Evolutionary conservation across 331 rosid species (phyloP), one percentile per base, ranked within the genome.

Genomic region (Telfairia occidentalis): DNA sequence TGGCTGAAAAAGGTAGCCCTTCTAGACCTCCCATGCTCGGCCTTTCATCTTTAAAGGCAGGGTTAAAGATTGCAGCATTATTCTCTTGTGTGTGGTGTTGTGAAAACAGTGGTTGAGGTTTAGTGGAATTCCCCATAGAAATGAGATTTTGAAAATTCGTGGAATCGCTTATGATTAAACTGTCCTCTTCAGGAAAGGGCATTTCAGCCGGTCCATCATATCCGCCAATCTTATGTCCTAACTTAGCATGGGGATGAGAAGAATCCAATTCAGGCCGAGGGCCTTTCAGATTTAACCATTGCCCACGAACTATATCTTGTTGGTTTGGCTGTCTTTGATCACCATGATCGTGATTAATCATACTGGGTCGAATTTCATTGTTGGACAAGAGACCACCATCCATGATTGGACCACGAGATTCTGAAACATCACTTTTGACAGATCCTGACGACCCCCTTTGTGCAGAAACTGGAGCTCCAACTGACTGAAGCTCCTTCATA

Each of bases 401-500:
- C 8, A 81, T 57, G 42, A 75, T 80, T 24, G 84, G 82, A 69
- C 77, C 70, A 49, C 40, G 86, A 37, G 96, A 71, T 73, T 91
- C 92, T 13, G 87, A 82, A 75, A 71, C 73, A 84, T 89, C 89
- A 78, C 72, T 81, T 75, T 82, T 82, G 45, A 78, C 82, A 67
- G 94, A 81, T 77, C 84, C 96, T 32, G 71, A 82, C 46, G 85
- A 77, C 73, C 85, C 90, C 84, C 92, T 81, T 83, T 90, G 96
- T 75, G 82, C 85, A 67, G 99, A 95, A 78, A 95, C 96, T 38
- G 99, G 99, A 6, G 97, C 97, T 79, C 97, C 97, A 80, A 92
- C 94, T 59, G 99, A 85, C 24, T 95, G 99, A 79, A 95, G 82
- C 82, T 92, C 99, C 88, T 87, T 81, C 99, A 95, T 95, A 85